Base-by-base conservation (phyloP, 1,284 basidiomycete species). In the Schizophyllum commune region DNA sequence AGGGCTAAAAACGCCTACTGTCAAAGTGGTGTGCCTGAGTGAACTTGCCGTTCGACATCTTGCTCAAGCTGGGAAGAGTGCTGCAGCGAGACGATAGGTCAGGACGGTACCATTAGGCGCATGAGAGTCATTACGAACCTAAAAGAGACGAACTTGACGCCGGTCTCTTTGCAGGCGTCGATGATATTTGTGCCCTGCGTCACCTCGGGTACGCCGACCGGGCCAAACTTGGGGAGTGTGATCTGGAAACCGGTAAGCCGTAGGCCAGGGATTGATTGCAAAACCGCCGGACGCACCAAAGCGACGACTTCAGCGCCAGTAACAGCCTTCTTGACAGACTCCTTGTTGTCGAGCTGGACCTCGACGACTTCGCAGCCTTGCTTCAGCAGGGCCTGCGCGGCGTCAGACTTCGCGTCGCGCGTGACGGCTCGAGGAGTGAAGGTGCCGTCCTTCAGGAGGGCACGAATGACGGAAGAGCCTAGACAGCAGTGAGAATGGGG, bases 101-200 rank as follows among this genome's bases (percentile, higher is more conserved):
- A 71, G 72, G 53, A 70, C 69, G 20, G 1, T 34, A n/a, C 2
- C 34, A 32, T 0, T 1, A n/a, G 52, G 2, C 32, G 4, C 32
- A 9, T 8, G 2, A 11, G 33, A 58, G 19, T 17, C 1, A 15
- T 56, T 55, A 65, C 56, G 13, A 9, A 66, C 73, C 70, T 73
- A 66, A 68, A 74, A 55, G 73, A 57, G 20, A 73, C 66, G 59
- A 70, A 70, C 63, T 74, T 72, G 60, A 73, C 63, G 5, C 62
- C 62, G 15, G 53, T 63, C 53, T 62, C 65, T 47, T 65, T 64
- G 7, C 73, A 70, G 4, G 75, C 77, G 57, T 79, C 75, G 20
- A 75, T 68, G 32, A 79, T 61, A 58, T 74, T 73, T 65, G 70
- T 73, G n/a, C 78, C 77, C 52, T 78, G 68, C 22, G 68, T 58